Conservation (phyloP, 345 rosid species). For the Carallia brachiata region DNA sequence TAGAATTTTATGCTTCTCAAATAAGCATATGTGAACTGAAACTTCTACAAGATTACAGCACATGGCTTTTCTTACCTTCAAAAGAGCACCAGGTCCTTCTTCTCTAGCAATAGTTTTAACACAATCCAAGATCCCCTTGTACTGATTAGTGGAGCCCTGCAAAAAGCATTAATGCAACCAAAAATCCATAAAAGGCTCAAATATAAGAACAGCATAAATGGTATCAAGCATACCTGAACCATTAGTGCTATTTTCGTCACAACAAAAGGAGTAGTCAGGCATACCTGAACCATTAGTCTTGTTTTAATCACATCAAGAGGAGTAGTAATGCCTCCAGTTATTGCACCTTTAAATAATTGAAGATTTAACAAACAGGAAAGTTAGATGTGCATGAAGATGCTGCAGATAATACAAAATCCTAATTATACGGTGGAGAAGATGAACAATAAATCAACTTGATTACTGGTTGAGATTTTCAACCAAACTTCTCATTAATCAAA, state of each 20-base stretch:
- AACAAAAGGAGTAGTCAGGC: conserved; percentile 8
- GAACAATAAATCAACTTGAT: too few species aligned
- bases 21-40: too few species aligned
- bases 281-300: conserved; percentile 94
- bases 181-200: conserved; percentile 1
- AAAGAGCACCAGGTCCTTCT: conserved; percentile 86
- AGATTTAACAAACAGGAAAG: neutral
- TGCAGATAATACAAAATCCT: too few species aligned
- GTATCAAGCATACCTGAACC: conserved; percentile 63
- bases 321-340: conserved; percentile 96
- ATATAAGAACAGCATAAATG: neutral
- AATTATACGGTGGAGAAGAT: too few species aligned
- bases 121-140: conserved; percentile 81
- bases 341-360: conserved; percentile 52
- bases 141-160: conserved; percentile 81
- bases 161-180: neutral
- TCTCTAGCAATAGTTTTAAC: conserved; percentile 75
- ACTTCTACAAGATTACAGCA: neutral
- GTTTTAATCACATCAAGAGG: conserved; percentile 98
- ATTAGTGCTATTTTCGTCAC: conserved; percentile 90
- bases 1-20: too few species aligned
- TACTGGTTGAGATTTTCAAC: too few species aligned
- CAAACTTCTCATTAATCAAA: too few species aligned
- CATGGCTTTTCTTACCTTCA: conserved; percentile 48
- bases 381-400: neutral